phyloP scores from a whole-genome alignment of 805 yeast species.

The Ogataea chonburiensis region DNA sequence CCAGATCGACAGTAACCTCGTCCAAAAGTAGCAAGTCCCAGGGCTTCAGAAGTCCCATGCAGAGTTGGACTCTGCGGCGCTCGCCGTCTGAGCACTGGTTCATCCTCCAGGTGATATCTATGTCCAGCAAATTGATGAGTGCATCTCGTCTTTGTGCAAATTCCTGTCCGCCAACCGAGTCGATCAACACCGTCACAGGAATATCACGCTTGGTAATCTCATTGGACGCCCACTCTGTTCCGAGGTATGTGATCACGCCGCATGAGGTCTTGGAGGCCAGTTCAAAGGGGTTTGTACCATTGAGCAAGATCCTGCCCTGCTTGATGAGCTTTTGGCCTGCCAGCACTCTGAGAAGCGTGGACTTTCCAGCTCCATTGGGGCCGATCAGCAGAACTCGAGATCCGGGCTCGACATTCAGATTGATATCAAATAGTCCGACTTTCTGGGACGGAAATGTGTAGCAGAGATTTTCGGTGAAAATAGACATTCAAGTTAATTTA shows the following conservation, averaged over 20 bases:
- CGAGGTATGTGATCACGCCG: constrained; percentile 63
- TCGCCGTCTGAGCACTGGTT: constrained; percentile 91
- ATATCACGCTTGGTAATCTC: constrained; percentile 88
- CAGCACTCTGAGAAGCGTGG: constrained; percentile 76
- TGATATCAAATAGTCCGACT: constrained; percentile 67
- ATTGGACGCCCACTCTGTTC: constrained; percentile 97
- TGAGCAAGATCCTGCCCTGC: constrained; percentile 66
- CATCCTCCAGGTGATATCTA: constrained; percentile 91
- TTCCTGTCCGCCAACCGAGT: constrained; percentile 76
- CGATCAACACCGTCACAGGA: constrained; percentile 74
- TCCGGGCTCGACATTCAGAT: constrained; percentile 61
- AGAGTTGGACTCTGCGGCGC: constrained; percentile 87
- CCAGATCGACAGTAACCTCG: constrained; percentile 96
- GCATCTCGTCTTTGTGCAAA: constrained; percentile 74
- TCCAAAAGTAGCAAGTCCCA: constrained; percentile 88
- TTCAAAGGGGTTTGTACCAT: constrained; percentile 83
- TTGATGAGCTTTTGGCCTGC: constrained; percentile 90
- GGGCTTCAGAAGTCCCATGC: constrained; percentile 89
- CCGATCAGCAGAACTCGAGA: constrained; percentile 81
- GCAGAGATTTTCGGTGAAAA: constrained; percentile 61
- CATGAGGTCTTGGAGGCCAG: constrained; percentile 28
- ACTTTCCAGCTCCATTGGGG: constrained; percentile 97
- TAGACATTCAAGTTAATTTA: constrained; percentile 38
- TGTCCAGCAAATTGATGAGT: constrained; percentile 74
- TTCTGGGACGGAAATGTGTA: constrained; percentile 65